Evolutionary conservation across 2,329 filamentous ascomycete genomes (phyloP).

Genomic region (Coleophoma cylindrospora): DNA sequence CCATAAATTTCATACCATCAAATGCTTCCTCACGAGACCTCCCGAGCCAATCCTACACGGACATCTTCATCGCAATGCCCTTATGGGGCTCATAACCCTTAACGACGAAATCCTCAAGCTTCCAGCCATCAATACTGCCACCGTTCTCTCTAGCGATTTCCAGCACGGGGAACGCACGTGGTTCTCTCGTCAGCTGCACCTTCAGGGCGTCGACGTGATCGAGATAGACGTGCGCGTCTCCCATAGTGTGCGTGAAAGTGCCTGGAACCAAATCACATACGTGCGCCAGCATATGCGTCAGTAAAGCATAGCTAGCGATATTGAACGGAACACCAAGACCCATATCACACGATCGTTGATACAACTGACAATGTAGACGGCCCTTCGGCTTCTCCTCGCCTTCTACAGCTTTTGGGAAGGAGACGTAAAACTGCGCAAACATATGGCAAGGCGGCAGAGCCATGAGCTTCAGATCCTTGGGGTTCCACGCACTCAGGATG

Average conservation of each 20-base stretch:
- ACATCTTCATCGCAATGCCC: constrained; percentile 98
- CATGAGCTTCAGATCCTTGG: constrained; percentile 79
- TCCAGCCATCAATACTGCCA: constrained; percentile 86
- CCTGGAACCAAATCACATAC: constrained; percentile 81
- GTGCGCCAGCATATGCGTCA: constrained; percentile 93
- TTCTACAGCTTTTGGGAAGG: constrained; percentile 18
- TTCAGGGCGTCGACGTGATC: constrained; percentile 88
- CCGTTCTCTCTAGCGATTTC: constrained; percentile 64
- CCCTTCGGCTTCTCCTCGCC: constrained; percentile 46
- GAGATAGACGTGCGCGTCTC: constrained; percentile 92
- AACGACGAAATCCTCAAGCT: constrained; percentile 79
- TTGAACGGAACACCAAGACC: constrained; percentile 97
- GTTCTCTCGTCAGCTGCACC: constrained; percentile 74
- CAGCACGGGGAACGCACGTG: constrained; percentile 73
- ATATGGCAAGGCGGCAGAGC: constrained; percentile 92
- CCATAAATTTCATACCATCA: background rate
- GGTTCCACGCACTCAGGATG: constrained; percentile 93
- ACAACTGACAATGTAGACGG: constrained; percentile 79
- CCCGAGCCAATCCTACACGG: constrained; percentile 44
- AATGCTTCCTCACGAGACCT: no score
- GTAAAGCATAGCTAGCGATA: constrained; percentile 87
- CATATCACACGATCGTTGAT: constrained; percentile 95
- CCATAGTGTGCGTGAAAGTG: constrained; percentile 91
- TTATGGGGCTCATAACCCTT: constrained; percentile 88
- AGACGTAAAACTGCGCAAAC: constrained; percentile 82